Evolutionary conservation across 192 early-diverging fungal genomes (phyloP).

Genomic region (Chytriomyces sp.): DNA sequence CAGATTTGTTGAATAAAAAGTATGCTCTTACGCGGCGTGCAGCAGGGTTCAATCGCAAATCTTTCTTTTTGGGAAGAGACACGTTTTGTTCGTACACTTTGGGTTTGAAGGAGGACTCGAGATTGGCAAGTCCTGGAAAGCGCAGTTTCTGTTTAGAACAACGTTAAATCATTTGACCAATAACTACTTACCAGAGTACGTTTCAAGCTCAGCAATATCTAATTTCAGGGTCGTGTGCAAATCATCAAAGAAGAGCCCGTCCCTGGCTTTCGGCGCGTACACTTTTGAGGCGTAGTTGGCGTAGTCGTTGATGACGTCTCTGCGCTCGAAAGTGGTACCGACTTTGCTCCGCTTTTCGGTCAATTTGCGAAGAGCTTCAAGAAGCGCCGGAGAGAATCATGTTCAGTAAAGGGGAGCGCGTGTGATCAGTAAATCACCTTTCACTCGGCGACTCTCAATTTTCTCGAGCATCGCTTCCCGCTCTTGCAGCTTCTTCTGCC

Average conservation of each 20-base stretch:
- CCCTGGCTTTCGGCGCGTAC: slow-evolving; percentile 63
- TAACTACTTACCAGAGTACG: slow-evolving; percentile 43
- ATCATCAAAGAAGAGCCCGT: slow-evolving; percentile 58
- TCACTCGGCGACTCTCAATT: slow-evolving; percentile 55
- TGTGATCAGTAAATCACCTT: slow-evolving; percentile 30
- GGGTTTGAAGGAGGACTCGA: slow-evolving; percentile 46
- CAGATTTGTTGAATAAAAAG: slow-evolving; percentile 1
- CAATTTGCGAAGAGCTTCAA: slow-evolving; percentile 55
- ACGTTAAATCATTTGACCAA: background rate
- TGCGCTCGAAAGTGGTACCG: slow-evolving; percentile 49
- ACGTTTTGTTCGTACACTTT: slow-evolving; percentile 43
- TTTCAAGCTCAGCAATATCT: slow-evolving; percentile 45
- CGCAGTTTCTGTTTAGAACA: background rate
- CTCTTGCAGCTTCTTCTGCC: slow-evolving; percentile 65
- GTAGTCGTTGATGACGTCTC: slow-evolving; percentile 67
- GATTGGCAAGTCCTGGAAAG: slow-evolving; percentile 36
- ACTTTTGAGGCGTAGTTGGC: slow-evolving; percentile 57
- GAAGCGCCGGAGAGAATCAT: background rate
- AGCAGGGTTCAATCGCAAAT: slow-evolving; percentile 36
- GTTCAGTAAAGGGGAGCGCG: background rate
- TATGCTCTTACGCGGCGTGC: slow-evolving; percentile 42
- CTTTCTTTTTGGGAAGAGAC: slow-evolving; percentile 33
- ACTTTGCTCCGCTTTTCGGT: slow-evolving; percentile 53
- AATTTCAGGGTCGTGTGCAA: slow-evolving; percentile 39
- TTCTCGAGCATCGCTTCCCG: slow-evolving; percentile 54